Base-by-base conservation (phyloP, 495 filamentous ascomycete genomes). In the Penicillium salamii region DNA sequence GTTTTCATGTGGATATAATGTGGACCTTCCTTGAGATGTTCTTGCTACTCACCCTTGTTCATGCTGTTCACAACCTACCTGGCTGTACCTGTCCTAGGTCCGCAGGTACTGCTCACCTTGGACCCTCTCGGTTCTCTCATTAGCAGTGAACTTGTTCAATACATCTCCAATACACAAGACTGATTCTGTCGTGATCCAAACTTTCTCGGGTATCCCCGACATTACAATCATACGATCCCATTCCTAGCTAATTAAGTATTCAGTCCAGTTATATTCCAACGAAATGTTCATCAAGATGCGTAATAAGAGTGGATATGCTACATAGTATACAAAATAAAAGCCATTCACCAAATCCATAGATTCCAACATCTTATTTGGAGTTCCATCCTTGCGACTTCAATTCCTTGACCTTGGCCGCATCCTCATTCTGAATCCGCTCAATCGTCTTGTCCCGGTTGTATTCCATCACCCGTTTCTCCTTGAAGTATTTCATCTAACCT, bases 401-500 rank as follows among this genome's bases (percentile, higher is more conserved):
- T 50, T 80, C 76, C 20, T 86, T 53, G 20, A 77, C 64, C 50
- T 60, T 70, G n/a, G 64, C 65, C 33, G 79, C 92, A 53, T 89
- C 89, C 65, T 96, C 88, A 19, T 80, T 82, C 66, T 89, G 80
- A 50, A 98, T 79, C 54, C 80, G 80, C 68, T 86, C 84, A 29
- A 97, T 69, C 35, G 86, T 87, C 68, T 85, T 76, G 54, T 88
- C 86, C 63, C 89, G 88, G 49, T 96, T 87, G 60, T 85, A 78
- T 48, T 97, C 91, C 76, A 93, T 91, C 32, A 97, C 90, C 50
- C 93, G 78, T 69, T 89, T 84, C 65, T 96, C 88, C 70, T 97
- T 96, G 77, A 98, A 98, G 70, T 98, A 96, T 69, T 88, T 88
- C 49, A 97, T 90, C 92, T 97, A 58, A 21, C 42, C 19, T 32